Conservation (phyloP, 768 basidiomycete genomes). For the Exsudoporus frostii region DNA sequence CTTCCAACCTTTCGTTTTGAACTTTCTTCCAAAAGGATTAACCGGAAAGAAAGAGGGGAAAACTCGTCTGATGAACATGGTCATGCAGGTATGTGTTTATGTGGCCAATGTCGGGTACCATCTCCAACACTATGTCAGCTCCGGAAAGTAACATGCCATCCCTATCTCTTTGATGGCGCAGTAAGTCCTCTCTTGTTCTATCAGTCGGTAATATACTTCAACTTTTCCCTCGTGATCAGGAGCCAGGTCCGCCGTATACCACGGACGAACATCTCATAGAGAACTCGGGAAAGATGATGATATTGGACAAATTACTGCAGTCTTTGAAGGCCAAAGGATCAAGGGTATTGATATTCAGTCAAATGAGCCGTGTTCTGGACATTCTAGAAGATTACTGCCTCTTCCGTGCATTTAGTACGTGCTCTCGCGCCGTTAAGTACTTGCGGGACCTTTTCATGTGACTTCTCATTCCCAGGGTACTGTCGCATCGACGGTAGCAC, state of each 20-base stretch:
- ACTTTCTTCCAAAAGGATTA: conserved; percentile 48
- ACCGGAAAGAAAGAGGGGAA: conserved; percentile 99
- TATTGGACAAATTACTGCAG: conserved; percentile 87
- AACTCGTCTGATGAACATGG: conserved; percentile 96
- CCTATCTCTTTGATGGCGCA: conserved; percentile 92
- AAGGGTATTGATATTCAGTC: conserved; percentile 94
- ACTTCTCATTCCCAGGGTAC: conserved; percentile 56
- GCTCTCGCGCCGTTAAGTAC: neutral
- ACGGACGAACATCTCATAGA: conserved; percentile 95
- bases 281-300: conserved; percentile 96
- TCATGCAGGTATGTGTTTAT: conserved; percentile 86
- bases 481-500: conserved; percentile 96
- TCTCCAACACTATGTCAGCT: conserved; percentile 34
- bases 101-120: neutral
- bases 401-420: conserved; percentile 83
- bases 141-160: conserved; percentile 86
- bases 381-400: conserved; percentile 97
- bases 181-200: conserved; percentile 35
- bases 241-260: conserved; percentile 97
- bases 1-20: neutral
- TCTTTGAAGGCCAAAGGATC: conserved; percentile 93
- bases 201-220: neutral
- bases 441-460: conserved; percentile 2
- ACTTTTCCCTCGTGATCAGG: conserved; percentile 40
- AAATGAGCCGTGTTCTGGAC: conserved; percentile 97